Base-by-base conservation (phyloP, 108 stramenopile genomes). In the Aurantiochytrium sp. region DNA sequence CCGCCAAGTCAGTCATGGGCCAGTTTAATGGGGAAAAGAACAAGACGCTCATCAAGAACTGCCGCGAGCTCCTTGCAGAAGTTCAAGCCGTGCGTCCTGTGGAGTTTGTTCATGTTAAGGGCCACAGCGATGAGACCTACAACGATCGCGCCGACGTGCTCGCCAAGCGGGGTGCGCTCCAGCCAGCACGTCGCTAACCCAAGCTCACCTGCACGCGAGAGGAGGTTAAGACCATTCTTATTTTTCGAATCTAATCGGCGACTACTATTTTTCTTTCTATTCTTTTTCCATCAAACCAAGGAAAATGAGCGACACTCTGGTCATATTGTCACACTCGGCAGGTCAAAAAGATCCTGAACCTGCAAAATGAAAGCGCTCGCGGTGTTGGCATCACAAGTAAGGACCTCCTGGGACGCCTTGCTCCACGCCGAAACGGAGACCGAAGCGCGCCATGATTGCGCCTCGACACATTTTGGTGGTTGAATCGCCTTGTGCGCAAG, bases 111-210 rank as follows among this genome's bases (percentile, higher is more conserved):
- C 89, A 89, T 44, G 89, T 89, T 5, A 35, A 44, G n/a, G 89
- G 89, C 47, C 89, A 89, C 44, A 83, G 73, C 53, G 76, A 43
- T 44, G 89, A 89, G 4, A 8, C 8, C 12, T 58, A 19, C 25
- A 89, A 89, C 44, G 89, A 89, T 25, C 58, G 89, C 59, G 89
- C 59, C 28, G 89, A 89, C 55, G 35, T 25, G 5, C 87, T 89
- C 23, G 89, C 76, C n/a, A 53, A 47, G 51, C 19, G 19, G 6
- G 76, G 76, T 12, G 76, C 76, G 4, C 35, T 35, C 35, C 35
- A 35, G 35, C 35, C 35, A 35, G 35, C 35, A 35, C 35, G 35
- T 35, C 35, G 35, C 35, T 35, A 35, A 35, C 35, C 35, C 35
- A 35, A 35, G 35, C 35, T 35, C 35, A 35, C 35, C 35, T 35